Evolutionary conservation across 1,139 yeast genomes (phyloP), one percentile per base, ranked within the genome.

Genomic region (Candida sanyaensis): DNA sequence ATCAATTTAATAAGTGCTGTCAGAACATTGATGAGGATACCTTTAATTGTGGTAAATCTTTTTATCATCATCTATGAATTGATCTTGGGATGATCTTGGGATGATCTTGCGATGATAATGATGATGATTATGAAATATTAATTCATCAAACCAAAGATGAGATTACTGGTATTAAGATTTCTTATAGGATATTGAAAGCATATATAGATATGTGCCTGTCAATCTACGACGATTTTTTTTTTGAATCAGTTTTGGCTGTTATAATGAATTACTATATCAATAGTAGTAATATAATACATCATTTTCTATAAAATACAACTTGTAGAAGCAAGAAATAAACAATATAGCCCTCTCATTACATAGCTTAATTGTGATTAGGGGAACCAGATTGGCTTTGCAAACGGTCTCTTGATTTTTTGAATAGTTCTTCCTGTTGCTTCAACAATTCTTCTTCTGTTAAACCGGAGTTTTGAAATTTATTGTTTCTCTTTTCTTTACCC

Each of bases 391-490:
- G 55, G 42, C 62, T 69, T 53, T 86, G 87, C 55, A 87, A 73
- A 52, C 89, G 75, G 50, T 90, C 91, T 54, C 98, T 77, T 29
- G 97, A 89, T 62, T 88, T 86, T 58, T 93, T 88, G 68, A 93
- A 92, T 53, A 93, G 73, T 62, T 88, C 96, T 62, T 93, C 98
- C 64, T 93, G 99, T 65, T 93, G 96, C 57, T 83, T 81, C 61
- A 93, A 78, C 50, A 93, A 74, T 64, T 93, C 99, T 64, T 92
- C 99, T 62, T 92, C 98, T 1, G 93, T 75, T 53, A 92, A 76
- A 0, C 98, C 98, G 6, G 96, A 86, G 58, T 89, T 90, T 66
- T 91, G 97, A 61, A 93, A 87, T 71, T 93, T 95, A 63, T 93
- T 91, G 56, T 88, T 92, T 65, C 91, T 89, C 69, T 90, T 86